phyloP scores from a whole-genome alignment of 2,329 filamentous ascomycete genomes.

The Colletotrichum salicis region DNA sequence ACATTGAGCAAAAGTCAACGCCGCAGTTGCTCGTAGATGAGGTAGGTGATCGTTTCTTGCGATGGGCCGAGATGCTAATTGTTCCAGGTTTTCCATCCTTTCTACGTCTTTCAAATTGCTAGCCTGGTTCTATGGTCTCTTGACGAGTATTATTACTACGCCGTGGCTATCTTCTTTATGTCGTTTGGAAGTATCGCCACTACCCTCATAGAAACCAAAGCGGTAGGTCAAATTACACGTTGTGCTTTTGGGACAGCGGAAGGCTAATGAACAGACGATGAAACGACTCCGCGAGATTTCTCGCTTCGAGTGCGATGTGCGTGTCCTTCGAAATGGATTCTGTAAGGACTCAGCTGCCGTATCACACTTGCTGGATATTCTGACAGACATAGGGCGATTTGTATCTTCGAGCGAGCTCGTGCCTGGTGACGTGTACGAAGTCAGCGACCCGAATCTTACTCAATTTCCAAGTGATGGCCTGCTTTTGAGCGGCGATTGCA shows the following conservation, averaged over 20 bases:
- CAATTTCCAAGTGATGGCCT: conserved; percentile 95
- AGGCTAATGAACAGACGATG: conserved; percentile 74
- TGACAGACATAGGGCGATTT: conserved; percentile 69
- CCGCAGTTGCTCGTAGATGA: conserved; percentile 89
- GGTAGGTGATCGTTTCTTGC: conserved; percentile 53
- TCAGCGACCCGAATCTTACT: conserved; percentile 89
- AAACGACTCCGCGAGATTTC: conserved; percentile 89
- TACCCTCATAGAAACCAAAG: conserved; percentile 88
- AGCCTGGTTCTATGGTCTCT: conserved; percentile 94
- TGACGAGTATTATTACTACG: conserved; percentile 98
- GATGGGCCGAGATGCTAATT: conserved; percentile 37
- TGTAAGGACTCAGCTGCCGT: conserved; percentile 66
- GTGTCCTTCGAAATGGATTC: conserved; percentile 93
- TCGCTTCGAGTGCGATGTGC: conserved; percentile 92
- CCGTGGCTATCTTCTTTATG: conserved; percentile 92
- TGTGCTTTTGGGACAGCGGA: conserved; percentile 1
- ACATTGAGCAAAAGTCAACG: conserved; percentile 90
- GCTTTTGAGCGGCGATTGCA: conserved; percentile 91
- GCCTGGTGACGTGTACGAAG: conserved; percentile 95
- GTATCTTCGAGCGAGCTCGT: conserved; percentile 89
- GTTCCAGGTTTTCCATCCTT: conserved; percentile 88
- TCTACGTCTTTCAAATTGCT: conserved; percentile 97
- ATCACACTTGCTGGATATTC: background rate
- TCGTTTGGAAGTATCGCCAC: conserved; percentile 91
- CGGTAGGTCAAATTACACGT: conserved; percentile 60